phyloP scores from a whole-genome alignment of 352 stramenopile species.

The Phytophthora sp. region DNA sequence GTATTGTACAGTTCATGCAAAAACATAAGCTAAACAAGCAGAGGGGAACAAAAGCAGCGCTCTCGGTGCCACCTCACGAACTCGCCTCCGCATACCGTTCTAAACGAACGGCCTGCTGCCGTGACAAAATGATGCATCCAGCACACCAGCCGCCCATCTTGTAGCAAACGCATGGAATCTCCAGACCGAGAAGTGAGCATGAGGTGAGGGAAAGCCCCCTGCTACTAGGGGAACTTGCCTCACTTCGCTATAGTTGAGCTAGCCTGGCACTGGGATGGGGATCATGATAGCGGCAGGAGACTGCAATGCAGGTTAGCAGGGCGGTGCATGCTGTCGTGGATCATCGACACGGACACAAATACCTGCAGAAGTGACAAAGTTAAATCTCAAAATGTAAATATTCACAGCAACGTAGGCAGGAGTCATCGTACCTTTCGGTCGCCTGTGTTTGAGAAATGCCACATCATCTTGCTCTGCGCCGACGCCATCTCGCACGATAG shows the following conservation, averaged over 20 bases:
- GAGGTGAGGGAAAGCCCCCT: slow-evolving; percentile 6
- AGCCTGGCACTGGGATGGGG: slow-evolving; percentile 9
- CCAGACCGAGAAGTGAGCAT: slow-evolving; percentile 15
- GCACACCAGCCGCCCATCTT: neutral
- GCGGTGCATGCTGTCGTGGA: slow-evolving; percentile 78
- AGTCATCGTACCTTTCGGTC: slow-evolving; percentile 64
- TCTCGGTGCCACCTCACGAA: slow-evolving; percentile 19
- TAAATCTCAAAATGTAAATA: neutral
- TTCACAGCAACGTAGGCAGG: neutral
- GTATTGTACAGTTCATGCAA: slow-evolving; percentile 56
- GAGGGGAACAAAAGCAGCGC: slow-evolving; percentile 16
- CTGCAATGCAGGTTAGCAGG: slow-evolving; percentile 83
- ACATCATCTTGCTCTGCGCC: slow-evolving; percentile 87
- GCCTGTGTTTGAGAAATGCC: slow-evolving; percentile 72
- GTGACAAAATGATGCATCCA: slow-evolving; percentile 30
- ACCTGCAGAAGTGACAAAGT: slow-evolving; percentile 46
- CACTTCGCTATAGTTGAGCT: slow-evolving; percentile 4
- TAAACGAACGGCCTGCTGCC: slow-evolving; percentile 4
- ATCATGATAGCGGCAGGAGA: slow-evolving; percentile 74
- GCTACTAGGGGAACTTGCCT: slow-evolving; percentile 15
- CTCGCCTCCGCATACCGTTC: slow-evolving; percentile 6
- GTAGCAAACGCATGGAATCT: slow-evolving; percentile 5
- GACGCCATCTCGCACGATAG: slow-evolving; percentile 78
- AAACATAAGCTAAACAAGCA: slow-evolving; percentile 44
- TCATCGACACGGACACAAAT: slow-evolving; percentile 86